Base-by-base conservation (phyloP, 2,329 filamentous ascomycete species). In the Monilinia fructicola region DNA sequence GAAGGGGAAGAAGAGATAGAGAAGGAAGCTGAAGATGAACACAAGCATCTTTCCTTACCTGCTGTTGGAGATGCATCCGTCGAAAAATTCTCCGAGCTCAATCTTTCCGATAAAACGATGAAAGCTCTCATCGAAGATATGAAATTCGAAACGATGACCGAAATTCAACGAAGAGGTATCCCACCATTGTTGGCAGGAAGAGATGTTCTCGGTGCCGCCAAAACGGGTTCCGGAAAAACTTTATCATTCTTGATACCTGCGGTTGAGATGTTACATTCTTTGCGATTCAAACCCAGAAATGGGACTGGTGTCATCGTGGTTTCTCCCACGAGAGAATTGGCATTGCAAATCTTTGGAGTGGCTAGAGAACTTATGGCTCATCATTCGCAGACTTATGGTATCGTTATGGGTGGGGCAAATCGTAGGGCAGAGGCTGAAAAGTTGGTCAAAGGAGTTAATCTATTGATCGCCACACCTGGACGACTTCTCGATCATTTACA, bases 211-310 rank as follows among this genome's bases (percentile, higher is more conserved):
- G 95, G 95, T 74, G 94, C 94, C 42, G 95, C 95, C 61, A 98
- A 98, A 83, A 97, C 93, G 3, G 93, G 93, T 54, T 96, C 92
- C 28, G 95, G 95, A 77, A 99, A 99, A 83, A 99, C 95, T 0
- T 80, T 98, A 68, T 90, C 94, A 3, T 99, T 99, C 80, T 82
- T 99, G 69, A 93, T 98, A 67, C 95, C 95, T 23, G 93, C 93
- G 2, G 85, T 98, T 50, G 95, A 98, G 80, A 96, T 97, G 88
- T 84, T 99, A 68, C 88, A 89, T 76, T 88, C 93, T 21, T 84
- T 99, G 73, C 87, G 90, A 69, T 98, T 97, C 84, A 98, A 98
- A 82, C 94, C 93, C 26, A 85, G 94, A 75, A 97, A 97, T 78
- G 94, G 90, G 69, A 94, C 92, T 58, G 95, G 95, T 75, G 94